Base-by-base conservation (phyloP, 2,329 filamentous ascomycete species). In the Cryphonectria naterciae region DNA sequence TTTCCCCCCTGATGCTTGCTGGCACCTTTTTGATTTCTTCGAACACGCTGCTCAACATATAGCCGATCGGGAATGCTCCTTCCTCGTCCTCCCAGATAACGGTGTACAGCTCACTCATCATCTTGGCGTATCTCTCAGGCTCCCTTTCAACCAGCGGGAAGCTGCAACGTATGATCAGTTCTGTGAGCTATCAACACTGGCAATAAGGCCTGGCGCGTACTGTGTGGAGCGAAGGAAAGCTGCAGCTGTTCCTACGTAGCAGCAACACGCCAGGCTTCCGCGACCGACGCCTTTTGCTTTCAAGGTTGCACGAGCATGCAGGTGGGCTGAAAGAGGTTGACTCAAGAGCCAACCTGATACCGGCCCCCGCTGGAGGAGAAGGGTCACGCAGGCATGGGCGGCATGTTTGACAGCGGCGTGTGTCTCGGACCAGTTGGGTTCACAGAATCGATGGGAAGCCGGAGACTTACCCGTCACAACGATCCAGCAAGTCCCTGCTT, bases 61-160 rank as follows among this genome's bases (percentile, higher is more conserved):
- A 89, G 61, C 91, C 92, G 39, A 95, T 87, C 1, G 88, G 86
- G 17, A 87, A 87, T 0, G 85, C 87, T 25, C 91, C 92, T 8
- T 92, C 81, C 19, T 85, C 85, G 71, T 91, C 87, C 72, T 89
- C 82, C 83, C 88, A 91, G 13, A 89, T 81, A 17, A 92, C 82
- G 22, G 93, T 89, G 78, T 90, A 93, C 73, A 97, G 86, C 37
- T 84, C 85, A 76, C 89, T 87, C 71, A 88, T 81, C 73, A 87
- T 81, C 60, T 83, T 80, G 61, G 85, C 81, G 79, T 91, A 89
- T 66, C 83, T 83, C 70, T 86, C 79, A 13, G 88, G 86, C 74
- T 91, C 83, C 68, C 84, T 85, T 69, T 91, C 85, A 69, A 87
- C 85, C 81, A 97, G 93, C 1, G 94, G 94, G 77, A 97, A 97